Evolutionary conservation across 768 basidiomycete species (phyloP).

Genomic region (Mycena latifolia): DNA sequence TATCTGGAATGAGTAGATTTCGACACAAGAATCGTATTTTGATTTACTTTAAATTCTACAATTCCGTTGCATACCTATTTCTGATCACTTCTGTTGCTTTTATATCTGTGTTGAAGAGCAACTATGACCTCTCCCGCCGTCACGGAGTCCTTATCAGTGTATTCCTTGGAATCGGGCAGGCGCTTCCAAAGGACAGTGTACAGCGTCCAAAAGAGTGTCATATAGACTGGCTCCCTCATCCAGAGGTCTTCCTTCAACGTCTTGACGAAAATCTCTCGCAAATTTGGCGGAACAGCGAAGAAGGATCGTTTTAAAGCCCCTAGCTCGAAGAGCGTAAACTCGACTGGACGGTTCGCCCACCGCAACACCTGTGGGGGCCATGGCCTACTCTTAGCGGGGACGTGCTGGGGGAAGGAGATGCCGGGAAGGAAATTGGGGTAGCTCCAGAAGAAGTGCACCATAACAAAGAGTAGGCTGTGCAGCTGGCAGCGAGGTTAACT

Average conservation of each 20-base stretch:
- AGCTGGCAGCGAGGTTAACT: constrained; percentile 21
- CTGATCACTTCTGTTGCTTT: no score
- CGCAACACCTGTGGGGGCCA: constrained; percentile 13
- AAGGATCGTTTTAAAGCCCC: constrained; percentile 1
- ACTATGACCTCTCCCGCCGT: no score
- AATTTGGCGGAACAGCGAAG: not conserved
- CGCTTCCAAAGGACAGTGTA: constrained; percentile 14
- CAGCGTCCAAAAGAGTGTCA: not conserved
- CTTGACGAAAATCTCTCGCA: not conserved
- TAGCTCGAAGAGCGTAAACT: not conserved
- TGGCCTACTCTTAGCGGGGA: constrained; percentile 5
- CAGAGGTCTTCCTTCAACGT: constrained; percentile 12
- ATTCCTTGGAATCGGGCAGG: no score
- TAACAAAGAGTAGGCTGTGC: constrained; percentile 13
- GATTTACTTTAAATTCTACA: no score
- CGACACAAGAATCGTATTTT: no score
- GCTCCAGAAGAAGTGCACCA: constrained; percentile 16
- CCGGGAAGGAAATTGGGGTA: not conserved
- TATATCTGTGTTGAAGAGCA: no score
- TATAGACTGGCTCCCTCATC: not conserved
- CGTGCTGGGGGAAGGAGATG: constrained; percentile 14
- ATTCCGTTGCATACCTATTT: no score
- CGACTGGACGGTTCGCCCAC: constrained; percentile 20
- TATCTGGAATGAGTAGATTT: no score
- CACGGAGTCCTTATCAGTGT: no score